Percentiles rank a stretch among this genome's conserved stretches.
phyloP scores from a whole-genome alignment of 331 rosid species.

The Acacia pycnantha region DNA sequence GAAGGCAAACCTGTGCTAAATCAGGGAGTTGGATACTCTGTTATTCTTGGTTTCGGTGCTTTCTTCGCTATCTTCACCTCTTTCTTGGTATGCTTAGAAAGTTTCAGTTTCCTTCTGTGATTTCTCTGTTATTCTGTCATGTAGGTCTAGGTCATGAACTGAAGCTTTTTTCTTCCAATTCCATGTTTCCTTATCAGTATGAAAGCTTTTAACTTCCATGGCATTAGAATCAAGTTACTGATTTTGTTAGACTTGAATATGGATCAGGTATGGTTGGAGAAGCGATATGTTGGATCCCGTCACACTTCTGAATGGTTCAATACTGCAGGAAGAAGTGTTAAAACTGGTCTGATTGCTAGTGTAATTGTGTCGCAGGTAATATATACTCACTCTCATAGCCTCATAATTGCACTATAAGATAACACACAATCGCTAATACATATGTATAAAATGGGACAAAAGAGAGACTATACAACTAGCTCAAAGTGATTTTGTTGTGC shows the following conservation, averaged over 20 bases:
- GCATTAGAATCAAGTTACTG: conserved; percentile 10
- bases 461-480: background rate
- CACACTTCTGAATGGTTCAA: conserved; percentile 98
- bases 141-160: background rate
- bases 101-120: background rate
- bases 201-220: background rate
- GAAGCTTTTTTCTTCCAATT: background rate
- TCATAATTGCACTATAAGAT: background rate
- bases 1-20: conserved; percentile 75
- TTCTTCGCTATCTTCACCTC: conserved; percentile 93
- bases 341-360: conserved; percentile 93
- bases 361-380: conserved; percentile 92
- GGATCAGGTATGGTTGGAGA: conserved; percentile 91
- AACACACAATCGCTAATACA: background rate
- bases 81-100: conserved; percentile 52
- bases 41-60: conserved; percentile 93
- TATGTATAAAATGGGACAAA: background rate
- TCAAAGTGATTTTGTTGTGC: background rate
- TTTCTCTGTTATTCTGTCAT: background rate
- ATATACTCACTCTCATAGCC: background rate
- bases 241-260: conserved; percentile 7
- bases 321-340: conserved; percentile 94
- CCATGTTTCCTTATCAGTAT: background rate
- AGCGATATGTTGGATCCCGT: conserved; percentile 76
- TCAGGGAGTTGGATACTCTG: conserved; percentile 82